Conservation (phyloP, 768 basidiomycete species). For the Agrocybe praecox region DNA sequence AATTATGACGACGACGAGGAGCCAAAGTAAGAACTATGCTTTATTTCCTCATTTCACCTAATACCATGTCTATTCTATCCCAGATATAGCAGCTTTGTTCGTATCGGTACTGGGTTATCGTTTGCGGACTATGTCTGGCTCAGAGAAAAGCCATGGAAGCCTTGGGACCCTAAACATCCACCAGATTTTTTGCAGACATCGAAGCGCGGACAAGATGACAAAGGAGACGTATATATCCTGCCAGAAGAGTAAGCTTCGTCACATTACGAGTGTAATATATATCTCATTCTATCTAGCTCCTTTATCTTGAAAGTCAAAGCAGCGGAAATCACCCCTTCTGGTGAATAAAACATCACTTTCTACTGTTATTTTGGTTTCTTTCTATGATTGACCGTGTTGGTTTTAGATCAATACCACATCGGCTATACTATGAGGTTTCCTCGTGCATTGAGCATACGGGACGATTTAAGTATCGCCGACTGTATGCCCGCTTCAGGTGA, state of each 20-base stretch:
- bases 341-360: constrained; percentile 36
- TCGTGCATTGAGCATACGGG: constrained; percentile 76
- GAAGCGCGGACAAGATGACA: constrained; percentile 68
- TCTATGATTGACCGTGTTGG: constrained; percentile 6
- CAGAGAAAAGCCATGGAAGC: constrained; percentile 79
- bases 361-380: not conserved
- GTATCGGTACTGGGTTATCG: constrained; percentile 88
- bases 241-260: constrained; percentile 72
- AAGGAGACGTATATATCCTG: constrained; percentile 89
- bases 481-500: constrained; percentile 73
- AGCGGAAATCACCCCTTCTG: constrained; percentile 81
- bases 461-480: constrained; percentile 73
- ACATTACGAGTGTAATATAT: not conserved
- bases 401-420: constrained; percentile 76
- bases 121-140: constrained; percentile 89
- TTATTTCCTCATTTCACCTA: not conserved
- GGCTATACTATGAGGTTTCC: constrained; percentile 96
- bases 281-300: constrained; percentile 54
- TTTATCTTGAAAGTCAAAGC: constrained; percentile 95
- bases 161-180: constrained; percentile 71
- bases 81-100: constrained; percentile 87
- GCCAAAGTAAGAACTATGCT: constrained; percentile 49
- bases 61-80: constrained; percentile 34
- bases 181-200: constrained; percentile 71
- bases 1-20: constrained; percentile 58